phyloP scores from a whole-genome alignment of 2,329 filamentous ascomycete species.

The Karstenula rhodostoma region DNA sequence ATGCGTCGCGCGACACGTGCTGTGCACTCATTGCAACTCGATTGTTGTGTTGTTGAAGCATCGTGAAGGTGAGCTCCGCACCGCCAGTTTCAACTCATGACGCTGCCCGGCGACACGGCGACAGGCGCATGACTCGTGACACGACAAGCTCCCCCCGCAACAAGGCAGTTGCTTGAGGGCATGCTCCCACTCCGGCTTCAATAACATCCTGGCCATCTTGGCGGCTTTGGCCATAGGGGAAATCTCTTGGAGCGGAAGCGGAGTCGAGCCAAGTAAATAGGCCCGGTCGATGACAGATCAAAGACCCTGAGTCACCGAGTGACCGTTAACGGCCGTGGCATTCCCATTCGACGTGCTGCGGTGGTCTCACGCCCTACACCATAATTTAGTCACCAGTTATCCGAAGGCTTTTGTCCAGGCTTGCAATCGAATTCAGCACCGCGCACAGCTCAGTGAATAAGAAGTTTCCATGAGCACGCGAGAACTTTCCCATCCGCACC shows the following conservation, averaged over 20 bases:
- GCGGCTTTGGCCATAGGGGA: neutral
- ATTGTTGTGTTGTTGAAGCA: constrained; percentile 11
- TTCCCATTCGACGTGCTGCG: neutral
- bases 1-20: constrained; percentile 29
- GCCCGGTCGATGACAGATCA: too few species aligned
- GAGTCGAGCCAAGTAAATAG: too few species aligned
- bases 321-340: neutral
- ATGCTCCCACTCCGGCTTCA: neutral
- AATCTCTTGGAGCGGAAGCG: too few species aligned
- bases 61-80: constrained; percentile 12
- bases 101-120: constrained; percentile 33
- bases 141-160: neutral
- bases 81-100: constrained; percentile 23
- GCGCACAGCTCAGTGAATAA: neutral
- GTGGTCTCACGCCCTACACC: neutral
- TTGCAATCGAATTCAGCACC: neutral
- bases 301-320: constrained; percentile 5
- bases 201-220: neutral
- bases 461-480: neutral
- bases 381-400: too few species aligned
- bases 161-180: neutral
- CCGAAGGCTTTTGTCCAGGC: neutral
- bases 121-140: constrained; percentile 33
- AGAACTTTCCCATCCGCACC: constrained; percentile 6
- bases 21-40: constrained; percentile 9